A percentile compares a stretch with the other conserved stretches of the same genome.
These are phyloP conservation scores for Clonostachys rosea DNA, from an alignment of 2,329 filamentous ascomycete genomes.

Conservation along the genomic window DNA sequence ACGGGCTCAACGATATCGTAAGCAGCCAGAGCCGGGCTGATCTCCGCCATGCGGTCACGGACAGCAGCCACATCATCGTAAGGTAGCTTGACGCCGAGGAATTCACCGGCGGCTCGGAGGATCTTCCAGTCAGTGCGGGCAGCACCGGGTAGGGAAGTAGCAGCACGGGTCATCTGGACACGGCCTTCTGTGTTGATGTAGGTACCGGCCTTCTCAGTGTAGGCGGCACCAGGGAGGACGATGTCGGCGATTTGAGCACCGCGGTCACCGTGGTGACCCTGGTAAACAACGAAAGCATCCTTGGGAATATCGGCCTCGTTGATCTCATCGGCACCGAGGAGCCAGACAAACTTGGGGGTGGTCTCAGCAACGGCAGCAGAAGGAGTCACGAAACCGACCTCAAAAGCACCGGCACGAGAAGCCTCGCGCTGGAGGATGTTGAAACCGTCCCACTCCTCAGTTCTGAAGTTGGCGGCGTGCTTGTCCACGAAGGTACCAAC, in stretches of 20 bases:
- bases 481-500: conserved; percentile 91
- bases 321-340: conserved; percentile 93
- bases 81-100: conserved; percentile 78
- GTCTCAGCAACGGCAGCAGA: conserved; percentile 78
- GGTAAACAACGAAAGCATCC: conserved; percentile 94
- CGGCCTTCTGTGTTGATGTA: conserved; percentile 98
- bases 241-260: conserved; percentile 92
- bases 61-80: conserved; percentile 91
- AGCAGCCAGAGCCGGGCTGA: conserved; percentile 81
- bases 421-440: conserved; percentile 93
- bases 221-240: conserved; percentile 88
- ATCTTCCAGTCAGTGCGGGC: conserved; percentile 99
- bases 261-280: conserved; percentile 94
- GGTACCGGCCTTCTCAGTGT: conserved; percentile 94
- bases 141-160: conserved; percentile 83
- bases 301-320: conserved; percentile 82
- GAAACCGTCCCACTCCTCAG: conserved; percentile 92
- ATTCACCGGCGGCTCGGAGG: conserved; percentile 86
- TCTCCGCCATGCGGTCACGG: conserved; percentile 90
- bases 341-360: conserved; percentile 92
- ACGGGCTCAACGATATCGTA: conserved; percentile 90
- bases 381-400: conserved; percentile 89
- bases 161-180: conserved; percentile 88
- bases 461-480: conserved; percentile 83
- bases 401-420: conserved; percentile 88